phyloP scores from a whole-genome alignment of 768 basidiomycete species.

The Hydnomerulius pinastri region DNA sequence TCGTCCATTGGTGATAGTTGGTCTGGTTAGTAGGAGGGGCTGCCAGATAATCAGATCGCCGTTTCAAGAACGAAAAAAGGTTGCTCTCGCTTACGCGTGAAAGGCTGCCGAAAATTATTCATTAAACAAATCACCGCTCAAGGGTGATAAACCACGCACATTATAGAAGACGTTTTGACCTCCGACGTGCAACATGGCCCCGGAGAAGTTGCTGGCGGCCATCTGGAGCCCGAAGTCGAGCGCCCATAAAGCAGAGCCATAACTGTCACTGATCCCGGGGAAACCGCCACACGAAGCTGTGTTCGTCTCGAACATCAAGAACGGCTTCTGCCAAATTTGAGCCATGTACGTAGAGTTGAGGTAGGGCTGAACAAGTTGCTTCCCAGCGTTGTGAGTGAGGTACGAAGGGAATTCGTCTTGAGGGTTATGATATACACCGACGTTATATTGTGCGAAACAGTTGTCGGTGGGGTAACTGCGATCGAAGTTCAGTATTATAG shows the following conservation, averaged over 20 bases:
- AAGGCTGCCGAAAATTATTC: constrained; percentile 31
- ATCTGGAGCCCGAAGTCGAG: constrained; percentile 55
- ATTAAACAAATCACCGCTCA: not conserved
- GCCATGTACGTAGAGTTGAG: constrained; percentile 45
- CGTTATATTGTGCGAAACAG: constrained; percentile 52
- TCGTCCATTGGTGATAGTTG: constrained; percentile 65
- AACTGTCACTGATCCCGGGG: constrained; percentile 57
- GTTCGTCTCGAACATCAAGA: constrained; percentile 62
- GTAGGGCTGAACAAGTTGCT: constrained; percentile 51
- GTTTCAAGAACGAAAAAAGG: not conserved
- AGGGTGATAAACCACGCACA: constrained; percentile 39
- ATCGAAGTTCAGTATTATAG: constrained; percentile 12
- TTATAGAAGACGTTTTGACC: constrained; percentile 69
- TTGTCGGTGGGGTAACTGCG: constrained; percentile 62
- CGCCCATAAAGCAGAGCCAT: constrained; percentile 53
- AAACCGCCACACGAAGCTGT: constrained; percentile 55
- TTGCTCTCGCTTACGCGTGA: constrained; percentile 40
- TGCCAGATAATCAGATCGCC: constrained; percentile 22
- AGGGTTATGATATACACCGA: constrained; percentile 40
- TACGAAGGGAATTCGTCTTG: constrained; percentile 47
- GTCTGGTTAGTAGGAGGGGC: constrained; percentile 59
- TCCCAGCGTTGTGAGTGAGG: constrained; percentile 58
- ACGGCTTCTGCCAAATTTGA: constrained; percentile 40
- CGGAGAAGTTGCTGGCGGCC: constrained; percentile 49
- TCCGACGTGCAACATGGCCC: constrained; percentile 52